Base-by-base conservation (phyloP, 441 rosid genomes). In the Brassica balearica region DNA sequence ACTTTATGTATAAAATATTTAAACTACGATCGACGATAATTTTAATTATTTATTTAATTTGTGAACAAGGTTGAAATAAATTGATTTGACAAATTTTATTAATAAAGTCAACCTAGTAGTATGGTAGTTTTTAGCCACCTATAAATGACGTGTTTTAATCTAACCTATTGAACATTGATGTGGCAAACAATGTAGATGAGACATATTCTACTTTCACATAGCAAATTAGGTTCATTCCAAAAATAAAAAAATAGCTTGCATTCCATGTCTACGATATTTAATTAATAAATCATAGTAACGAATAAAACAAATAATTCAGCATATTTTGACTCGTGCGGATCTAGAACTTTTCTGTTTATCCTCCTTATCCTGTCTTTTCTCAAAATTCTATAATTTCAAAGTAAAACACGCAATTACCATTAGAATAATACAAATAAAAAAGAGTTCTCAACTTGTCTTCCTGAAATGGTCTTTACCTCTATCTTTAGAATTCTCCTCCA, bases 371-470 rank as follows among this genome's bases (percentile, higher is more conserved):
- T 72, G 2, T 41, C 9, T 65, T 22, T 36, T 36, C 20, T 38
- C 34, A 41, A 65, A 46, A 27, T 71, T 43, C 67, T n/a, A 41
- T 6, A 66, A n/a, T 59, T 78, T 78, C 27, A 19, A 73, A 66
- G 14, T 36, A 60, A 65, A 77, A 67, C 61, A 72, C 77, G 73
- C 17, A 66, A 59, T 20, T 56, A 10, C 81, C 56, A 41, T 65
- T 3, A 7, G 22, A 70, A 56, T 8, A 5, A 38, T 5, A 51
- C 34, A 58, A 8, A 53, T 15, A 53, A 53, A 15, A 65, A 41
- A 8, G 72, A 55, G 61, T 71, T 65, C 27, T 65, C 41, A 65
- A 66, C 14, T 29, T 59, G 8, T 66, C 43, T 78, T 72, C 77
- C 69, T 32, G 23, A 78, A 46, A 6, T 67, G 77, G 68, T 29